phyloP scores from a whole-genome alignment of 2,329 filamentous ascomycete species.

The Trichoderma cornu-damae region DNA sequence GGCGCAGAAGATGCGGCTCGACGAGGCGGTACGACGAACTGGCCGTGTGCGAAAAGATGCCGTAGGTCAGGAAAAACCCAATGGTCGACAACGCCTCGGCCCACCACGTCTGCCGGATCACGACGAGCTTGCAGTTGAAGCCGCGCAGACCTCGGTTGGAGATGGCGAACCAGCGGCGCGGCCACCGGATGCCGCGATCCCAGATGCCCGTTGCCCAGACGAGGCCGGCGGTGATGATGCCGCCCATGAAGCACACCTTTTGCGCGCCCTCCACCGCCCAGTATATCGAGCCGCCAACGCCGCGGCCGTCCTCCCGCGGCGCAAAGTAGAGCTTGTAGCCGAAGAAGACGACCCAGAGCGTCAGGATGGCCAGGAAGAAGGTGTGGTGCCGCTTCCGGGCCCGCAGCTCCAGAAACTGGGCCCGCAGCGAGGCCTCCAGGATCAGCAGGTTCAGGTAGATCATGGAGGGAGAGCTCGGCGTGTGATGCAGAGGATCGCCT shows the following conservation, averaged over 20 bases:
- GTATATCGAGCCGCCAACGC: conserved; percentile 89
- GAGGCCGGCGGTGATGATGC: conserved; percentile 77
- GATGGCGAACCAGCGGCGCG: conserved; percentile 80
- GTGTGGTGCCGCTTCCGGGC: conserved; percentile 86
- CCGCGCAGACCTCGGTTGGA: conserved; percentile 84
- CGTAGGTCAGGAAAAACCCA: conserved; percentile 73
- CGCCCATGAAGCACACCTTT: conserved; percentile 87
- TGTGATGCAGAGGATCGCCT: conserved; percentile 68
- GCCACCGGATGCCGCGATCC: conserved; percentile 93
- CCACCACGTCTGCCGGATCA: conserved; percentile 79
- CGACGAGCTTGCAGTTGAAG: conserved; percentile 95
- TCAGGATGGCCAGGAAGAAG: conserved; percentile 79
- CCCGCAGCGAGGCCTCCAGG: conserved; percentile 86
- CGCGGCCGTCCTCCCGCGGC: conserved; percentile 90
- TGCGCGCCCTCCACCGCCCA: conserved; percentile 90
- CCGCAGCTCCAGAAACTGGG: conserved; percentile 86
- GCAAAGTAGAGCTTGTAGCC: conserved; percentile 87
- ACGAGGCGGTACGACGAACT: conserved; percentile 72
- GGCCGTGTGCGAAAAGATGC: conserved; percentile 61
- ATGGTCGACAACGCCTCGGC: conserved; percentile 68
- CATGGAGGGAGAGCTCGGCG: conserved; percentile 88
- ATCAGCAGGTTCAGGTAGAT: conserved; percentile 98
- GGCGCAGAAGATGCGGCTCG: conserved; percentile 56
- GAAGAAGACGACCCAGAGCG: conserved; percentile 77
- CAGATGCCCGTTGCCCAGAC: conserved; percentile 96